A percentile compares a stretch with the other conserved stretches of the same genome.
phyloP scores from a whole-genome alignment of 352 stramenopile species.

The Phytophthora parvispora region DNA sequence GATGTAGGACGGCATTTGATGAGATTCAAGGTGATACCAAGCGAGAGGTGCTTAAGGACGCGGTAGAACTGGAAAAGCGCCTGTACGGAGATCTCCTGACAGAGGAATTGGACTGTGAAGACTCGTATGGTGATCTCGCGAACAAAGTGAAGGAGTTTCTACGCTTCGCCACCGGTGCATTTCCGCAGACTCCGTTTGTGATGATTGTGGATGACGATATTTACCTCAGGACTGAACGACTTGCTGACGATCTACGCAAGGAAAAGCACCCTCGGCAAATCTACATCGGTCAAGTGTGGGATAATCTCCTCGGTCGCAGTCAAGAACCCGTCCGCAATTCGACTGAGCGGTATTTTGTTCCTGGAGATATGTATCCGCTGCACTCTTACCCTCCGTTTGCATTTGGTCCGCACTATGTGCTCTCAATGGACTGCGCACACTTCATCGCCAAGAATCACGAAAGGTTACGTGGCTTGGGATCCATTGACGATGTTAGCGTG shows the following conservation, averaged over 20 bases:
- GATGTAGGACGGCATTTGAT: conserved; percentile 24
- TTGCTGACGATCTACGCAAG: conserved; percentile 8
- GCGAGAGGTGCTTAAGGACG: conserved; percentile 11
- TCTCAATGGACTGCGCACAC: conserved; percentile 54
- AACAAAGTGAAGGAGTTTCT: conserved; percentile 72
- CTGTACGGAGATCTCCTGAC: conserved; percentile 51
- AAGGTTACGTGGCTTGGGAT: conserved; percentile 31
- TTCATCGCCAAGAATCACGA: conserved; percentile 53
- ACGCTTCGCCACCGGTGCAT: conserved; percentile 23
- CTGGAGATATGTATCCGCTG: conserved; percentile 37
- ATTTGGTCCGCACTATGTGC: conserved; percentile 55
- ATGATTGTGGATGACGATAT: conserved; percentile 72
- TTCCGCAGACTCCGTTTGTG: conserved; percentile 38
- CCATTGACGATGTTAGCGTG: conserved; percentile 68
- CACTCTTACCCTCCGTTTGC: conserved; percentile 48
- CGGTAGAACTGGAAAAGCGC: conserved; percentile 39
- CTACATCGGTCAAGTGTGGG: conserved; percentile 32
- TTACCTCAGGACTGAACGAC: conserved; percentile 42
- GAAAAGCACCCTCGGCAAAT: neutral
- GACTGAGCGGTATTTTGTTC: conserved; percentile 43
- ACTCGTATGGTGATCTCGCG: conserved; percentile 58
- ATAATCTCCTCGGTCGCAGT: conserved; percentile 21
- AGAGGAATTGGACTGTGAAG: conserved; percentile 53
- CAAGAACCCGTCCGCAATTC: conserved; percentile 35
- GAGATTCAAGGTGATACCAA: neutral